These are phyloP conservation scores for Podospora comata DNA, from an alignment of 495 filamentous ascomycete genomes.

Conservation along the genomic window DNA sequence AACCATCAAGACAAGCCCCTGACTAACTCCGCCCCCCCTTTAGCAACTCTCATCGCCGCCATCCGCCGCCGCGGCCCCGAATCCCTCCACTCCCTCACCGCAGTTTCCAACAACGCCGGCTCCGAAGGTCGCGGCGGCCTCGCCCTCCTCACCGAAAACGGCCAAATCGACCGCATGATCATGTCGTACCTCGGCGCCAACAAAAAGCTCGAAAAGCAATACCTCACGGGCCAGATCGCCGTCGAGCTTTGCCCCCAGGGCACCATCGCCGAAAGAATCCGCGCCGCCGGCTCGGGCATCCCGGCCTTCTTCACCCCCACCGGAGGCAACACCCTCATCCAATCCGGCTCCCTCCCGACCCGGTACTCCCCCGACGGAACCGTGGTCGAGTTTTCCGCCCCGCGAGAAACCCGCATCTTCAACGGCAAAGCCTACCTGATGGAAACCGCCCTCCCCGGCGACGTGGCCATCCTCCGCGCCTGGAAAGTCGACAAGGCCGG, in stretches of 20 bases:
- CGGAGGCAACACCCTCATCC: conserved; percentile 57
- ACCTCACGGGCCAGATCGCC: conserved; percentile 58
- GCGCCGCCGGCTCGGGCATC: conserved; percentile 63
- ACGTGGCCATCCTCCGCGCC: conserved; percentile 61
- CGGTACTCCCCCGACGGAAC: conserved; percentile 50
- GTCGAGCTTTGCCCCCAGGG: conserved; percentile 66
- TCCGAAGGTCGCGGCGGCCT: conserved; percentile 54
- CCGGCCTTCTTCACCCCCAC: conserved; percentile 66
- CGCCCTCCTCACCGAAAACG: conserved; percentile 49
- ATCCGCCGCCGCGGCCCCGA: conserved; percentile 44
- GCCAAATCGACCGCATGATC: conserved; percentile 58
- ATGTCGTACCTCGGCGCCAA: conserved; percentile 61
- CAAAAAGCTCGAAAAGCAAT: conserved; percentile 62
- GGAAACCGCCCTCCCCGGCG: conserved; percentile 61
- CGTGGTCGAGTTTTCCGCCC: conserved; percentile 52
- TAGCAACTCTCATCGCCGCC: conserved; percentile 50
- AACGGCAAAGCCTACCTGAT: conserved; percentile 57
- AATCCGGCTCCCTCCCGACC: conserved; percentile 59
- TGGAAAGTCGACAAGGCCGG: conserved; percentile 64
- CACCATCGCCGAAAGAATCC: conserved; percentile 59
- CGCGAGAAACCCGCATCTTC: conserved; percentile 59
- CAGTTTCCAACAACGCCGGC: conserved; percentile 66
- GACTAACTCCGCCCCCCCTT: neutral
- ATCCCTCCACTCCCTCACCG: conserved; percentile 53
- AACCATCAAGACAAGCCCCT: neutral